Base-by-base conservation (phyloP, 352 stramenopile species). In the Phytopythium sindhum region DNA sequence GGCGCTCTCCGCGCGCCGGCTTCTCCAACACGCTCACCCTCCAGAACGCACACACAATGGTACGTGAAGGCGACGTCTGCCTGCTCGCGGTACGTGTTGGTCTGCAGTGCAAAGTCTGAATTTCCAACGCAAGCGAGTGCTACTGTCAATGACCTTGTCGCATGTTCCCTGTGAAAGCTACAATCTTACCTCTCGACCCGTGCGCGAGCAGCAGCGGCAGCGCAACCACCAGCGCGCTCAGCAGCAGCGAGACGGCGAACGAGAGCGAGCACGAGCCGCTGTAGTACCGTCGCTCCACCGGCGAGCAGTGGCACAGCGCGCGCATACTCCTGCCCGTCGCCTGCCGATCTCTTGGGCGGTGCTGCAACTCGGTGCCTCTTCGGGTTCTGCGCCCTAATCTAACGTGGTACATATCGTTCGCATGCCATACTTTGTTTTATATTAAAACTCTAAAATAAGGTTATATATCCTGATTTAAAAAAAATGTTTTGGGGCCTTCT, bases 51-150 rank as follows among this genome's bases (percentile, higher is more conserved):
- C 19, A 95, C 33, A 41, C 90, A 69, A 45, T 91, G 72, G 44
- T 91, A 87, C 65, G 77, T 84, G 51, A 84, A 66, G 14, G 65
- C 64, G 21, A 90, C 75, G 2, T 57, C 45, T 2, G 84, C 83
- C 64, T 93, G 81, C 61, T 95, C 87, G 23, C 61, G 58, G 53
- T 91, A 93, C 17, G 71, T 79, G 57, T 74, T 82, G 24, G 71
- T 77, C 42, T 63, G 84, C 7, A 82, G 61, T 73, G 83, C 88
- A 65, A 95, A 95, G 44, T 77, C 80, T 87, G 37, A 33, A 19
- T 9, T 56, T 33, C 47, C n/a, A 56, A 29, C 51, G 44, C 19
- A 44, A 4, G 47, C 35, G 11, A 28, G 47, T 53, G 4, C 47
- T n/a, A 35, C 24, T n/a, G 24, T 8, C 24, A 0, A 12, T 9